Percentiles rank a stretch among this genome's conserved stretches.
Conservation (phyloP, 176 grass and related monocot genomes). For the Musa beccarii region DNA sequence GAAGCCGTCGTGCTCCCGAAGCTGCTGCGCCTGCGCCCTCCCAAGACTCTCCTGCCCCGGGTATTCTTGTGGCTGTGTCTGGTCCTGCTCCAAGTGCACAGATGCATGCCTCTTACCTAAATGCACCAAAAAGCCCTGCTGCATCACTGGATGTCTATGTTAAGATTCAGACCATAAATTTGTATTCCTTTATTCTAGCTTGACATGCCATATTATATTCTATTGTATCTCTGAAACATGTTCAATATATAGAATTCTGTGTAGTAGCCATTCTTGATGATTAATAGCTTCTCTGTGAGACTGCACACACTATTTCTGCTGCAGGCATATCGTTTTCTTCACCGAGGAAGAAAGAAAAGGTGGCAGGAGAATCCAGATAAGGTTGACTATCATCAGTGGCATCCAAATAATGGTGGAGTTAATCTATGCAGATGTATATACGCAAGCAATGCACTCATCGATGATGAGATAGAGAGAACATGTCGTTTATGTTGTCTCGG, state of each 20-base stretch:
- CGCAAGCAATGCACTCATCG: too few relatives aligned
- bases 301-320: too few relatives aligned
- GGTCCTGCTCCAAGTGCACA: slow-evolving; percentile 17
- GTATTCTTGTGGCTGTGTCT: slow-evolving; percentile 22
- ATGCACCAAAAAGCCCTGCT: slow-evolving; percentile 7
- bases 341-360: too few relatives aligned
- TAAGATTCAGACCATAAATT: neutral
- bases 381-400: too few relatives aligned
- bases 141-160: slow-evolving; percentile 9
- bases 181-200: neutral
- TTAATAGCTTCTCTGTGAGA: too few relatives aligned
- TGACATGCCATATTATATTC: neutral
- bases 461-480: too few relatives aligned
- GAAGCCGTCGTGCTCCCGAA: neutral
- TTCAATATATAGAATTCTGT: neutral
- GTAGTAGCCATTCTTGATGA: neutral
- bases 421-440: too few relatives aligned
- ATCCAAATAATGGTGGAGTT: too few relatives aligned
- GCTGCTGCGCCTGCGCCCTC: slow-evolving; percentile 1
- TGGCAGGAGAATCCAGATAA: too few relatives aligned
- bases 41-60: slow-evolving; percentile 3
- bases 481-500: too few relatives aligned
- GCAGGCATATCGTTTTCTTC: too few relatives aligned
- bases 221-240: slow-evolving; percentile 4
- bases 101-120: neutral